These are phyloP conservation scores for Aspergillus versicolor DNA, from an alignment of 2,329 filamentous ascomycete genomes.

Conservation along the genomic window DNA sequence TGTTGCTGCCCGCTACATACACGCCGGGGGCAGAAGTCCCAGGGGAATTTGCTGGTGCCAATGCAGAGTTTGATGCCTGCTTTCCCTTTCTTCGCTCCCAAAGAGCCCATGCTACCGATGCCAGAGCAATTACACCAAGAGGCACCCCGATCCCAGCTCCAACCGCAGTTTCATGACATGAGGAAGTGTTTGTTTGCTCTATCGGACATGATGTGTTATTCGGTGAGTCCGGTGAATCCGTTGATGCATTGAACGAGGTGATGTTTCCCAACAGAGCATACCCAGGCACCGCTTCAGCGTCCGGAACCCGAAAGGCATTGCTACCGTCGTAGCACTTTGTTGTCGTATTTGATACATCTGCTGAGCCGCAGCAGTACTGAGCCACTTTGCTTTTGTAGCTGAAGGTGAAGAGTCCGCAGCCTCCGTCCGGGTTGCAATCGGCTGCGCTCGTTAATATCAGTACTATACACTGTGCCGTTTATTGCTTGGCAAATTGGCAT, in stretches of 20 bases:
- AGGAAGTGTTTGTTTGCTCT: neutral
- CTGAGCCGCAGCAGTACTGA: conserved; percentile 28
- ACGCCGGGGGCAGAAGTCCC: too few relatives aligned
- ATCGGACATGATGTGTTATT: neutral
- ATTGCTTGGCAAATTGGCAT: too few relatives aligned
- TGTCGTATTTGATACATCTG: conserved; percentile 9
- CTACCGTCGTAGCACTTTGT: conserved; percentile 20
- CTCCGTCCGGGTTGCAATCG: conserved; percentile 10
- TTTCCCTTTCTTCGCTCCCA: conserved; percentile 19
- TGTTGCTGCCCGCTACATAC: too few relatives aligned
- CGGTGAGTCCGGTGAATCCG: neutral
- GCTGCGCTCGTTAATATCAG: conserved; percentile 6
- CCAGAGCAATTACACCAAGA: conserved; percentile 28
- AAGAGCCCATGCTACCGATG: conserved; percentile 28
- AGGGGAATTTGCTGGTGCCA: neutral
- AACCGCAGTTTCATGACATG: conserved; percentile 20
- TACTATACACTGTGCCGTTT: too few relatives aligned
- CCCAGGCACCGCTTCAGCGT: conserved; percentile 21
- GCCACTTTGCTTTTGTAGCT: conserved; percentile 11
- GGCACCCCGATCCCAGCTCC: conserved; percentile 32
- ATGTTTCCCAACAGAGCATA: conserved; percentile 22
- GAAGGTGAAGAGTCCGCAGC: conserved; percentile 24
- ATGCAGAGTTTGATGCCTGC: neutral
- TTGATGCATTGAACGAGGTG: conserved; percentile 4
- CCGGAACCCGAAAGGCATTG: conserved; percentile 25